Percentiles rank a stretch among this genome's conserved stretches.
These are phyloP conservation scores for Candida tetrigidarum DNA, from an alignment of 1,139 yeast genomes.

Conservation along the genomic window DNA sequence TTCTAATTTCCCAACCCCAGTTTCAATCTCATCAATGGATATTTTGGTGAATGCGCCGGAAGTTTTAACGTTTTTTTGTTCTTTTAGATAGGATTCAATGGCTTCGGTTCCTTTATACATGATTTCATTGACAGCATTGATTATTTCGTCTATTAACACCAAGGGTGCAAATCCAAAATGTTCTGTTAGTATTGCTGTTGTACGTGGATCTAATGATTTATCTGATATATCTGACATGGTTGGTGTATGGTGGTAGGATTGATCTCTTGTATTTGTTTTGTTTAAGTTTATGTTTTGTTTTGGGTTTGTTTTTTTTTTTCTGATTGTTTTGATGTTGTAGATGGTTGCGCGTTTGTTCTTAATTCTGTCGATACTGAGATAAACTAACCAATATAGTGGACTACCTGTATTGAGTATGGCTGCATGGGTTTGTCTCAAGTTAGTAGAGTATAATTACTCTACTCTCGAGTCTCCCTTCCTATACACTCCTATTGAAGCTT, in stretches of 20 bases:
- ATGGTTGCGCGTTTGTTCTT: no score
- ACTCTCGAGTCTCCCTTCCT: no score
- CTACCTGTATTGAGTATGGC: no score
- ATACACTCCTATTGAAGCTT: no score
- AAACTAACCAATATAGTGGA: no score
- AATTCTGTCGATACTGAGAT: no score
- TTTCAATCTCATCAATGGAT: conserved; percentile 56
- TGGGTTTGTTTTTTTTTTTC: no score
- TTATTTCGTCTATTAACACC: conserved; percentile 85
- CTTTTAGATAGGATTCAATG: conserved; percentile 66
- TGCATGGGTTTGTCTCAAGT: no score
- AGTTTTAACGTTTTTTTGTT: conserved; percentile 26
- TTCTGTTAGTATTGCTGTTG: conserved; percentile 57
- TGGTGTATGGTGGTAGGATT: background rate
- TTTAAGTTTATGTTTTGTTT: background rate
- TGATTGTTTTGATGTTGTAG: no score
- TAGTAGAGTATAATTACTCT: no score
- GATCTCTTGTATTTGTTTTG: background rate
- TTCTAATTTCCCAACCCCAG: conserved; percentile 83
- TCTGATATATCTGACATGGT: conserved; percentile 9
- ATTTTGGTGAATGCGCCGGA: conserved; percentile 22
- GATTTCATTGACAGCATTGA: conserved; percentile 85
- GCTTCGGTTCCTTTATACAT: conserved; percentile 85
- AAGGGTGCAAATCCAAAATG: conserved; percentile 88
- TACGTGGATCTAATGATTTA: conserved; percentile 14